These are phyloP conservation scores for Acrasis kona DNA, from an alignment of 78 protist genomes.

Conservation along the genomic window DNA sequence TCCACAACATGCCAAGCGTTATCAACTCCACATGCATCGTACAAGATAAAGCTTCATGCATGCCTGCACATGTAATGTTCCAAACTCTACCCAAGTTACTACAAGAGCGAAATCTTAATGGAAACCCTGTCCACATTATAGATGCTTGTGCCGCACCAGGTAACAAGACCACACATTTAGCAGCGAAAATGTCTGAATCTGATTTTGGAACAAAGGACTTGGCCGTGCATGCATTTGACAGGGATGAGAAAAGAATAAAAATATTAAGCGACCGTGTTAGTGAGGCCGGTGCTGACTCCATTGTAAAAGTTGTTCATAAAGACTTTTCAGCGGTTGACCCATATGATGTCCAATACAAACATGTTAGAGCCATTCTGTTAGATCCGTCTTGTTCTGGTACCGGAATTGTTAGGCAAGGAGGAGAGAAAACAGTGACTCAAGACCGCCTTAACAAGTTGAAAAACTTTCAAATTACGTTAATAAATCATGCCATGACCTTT, in stretches of 20 bases:
- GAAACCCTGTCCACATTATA: no score
- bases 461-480: neutral
- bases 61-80: conserved; percentile 21
- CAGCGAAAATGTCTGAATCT: neutral
- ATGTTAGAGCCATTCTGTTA: conserved; percentile 1
- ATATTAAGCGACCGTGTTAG: neutral
- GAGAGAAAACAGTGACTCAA: no score
- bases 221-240: no score
- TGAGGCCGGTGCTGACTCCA: no score
- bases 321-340: no score
- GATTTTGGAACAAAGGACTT: no score
- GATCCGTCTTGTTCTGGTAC: conserved; percentile 30
- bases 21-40: neutral
- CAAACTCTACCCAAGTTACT: no score
- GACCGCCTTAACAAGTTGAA: neutral
- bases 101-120: no score
- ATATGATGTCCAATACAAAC: no score
- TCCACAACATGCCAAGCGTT: neutral
- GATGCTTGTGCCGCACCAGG: conserved; percentile 55
- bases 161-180: conserved; percentile 26
- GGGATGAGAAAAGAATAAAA: neutral
- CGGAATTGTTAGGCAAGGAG: conserved; percentile 16
- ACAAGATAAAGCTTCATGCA: conserved; percentile 39
- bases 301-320: no score
- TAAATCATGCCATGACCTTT: conserved; percentile 31